These are phyloP conservation scores for Kokia cookei DNA, from an alignment of 441 rosid species.

Conservation along the genomic window DNA sequence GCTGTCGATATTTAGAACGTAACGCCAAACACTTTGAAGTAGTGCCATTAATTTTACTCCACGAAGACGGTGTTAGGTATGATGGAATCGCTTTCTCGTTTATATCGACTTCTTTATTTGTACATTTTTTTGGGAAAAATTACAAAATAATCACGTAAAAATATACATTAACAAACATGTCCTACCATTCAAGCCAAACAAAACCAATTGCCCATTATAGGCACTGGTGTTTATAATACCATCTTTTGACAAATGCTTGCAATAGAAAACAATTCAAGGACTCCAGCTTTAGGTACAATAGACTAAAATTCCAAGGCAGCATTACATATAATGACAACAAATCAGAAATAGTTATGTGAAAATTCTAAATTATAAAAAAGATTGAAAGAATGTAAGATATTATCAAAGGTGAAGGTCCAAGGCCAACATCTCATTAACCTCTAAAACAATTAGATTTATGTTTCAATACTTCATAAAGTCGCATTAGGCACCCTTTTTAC, in stretches of 20 bases:
- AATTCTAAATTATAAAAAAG: neutral
- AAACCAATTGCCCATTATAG: neutral
- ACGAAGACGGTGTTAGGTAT: neutral
- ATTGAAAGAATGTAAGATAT: neutral
- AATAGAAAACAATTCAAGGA: neutral
- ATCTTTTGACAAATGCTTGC: neutral
- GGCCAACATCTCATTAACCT: neutral
- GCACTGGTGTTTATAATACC: neutral
- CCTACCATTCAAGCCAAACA: neutral
- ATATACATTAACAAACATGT: neutral
- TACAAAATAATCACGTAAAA: neutral
- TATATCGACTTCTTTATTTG: neutral
- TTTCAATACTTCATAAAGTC: neutral
- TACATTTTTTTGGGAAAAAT: neutral
- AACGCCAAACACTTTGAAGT: neutral
- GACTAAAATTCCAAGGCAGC: neutral
- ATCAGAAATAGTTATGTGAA: neutral
- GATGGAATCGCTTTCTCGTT: neutral
- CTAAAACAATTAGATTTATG: neutral
- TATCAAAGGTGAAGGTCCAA: neutral
- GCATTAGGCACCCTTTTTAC: neutral
- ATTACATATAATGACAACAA: neutral
- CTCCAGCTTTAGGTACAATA: neutral
- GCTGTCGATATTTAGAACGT: constrained; percentile 6
- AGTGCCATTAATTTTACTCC: neutral